Evolutionary conservation across 139 green algal genomes (phyloP).

Genomic region (Chlamydomonas sp.): DNA sequence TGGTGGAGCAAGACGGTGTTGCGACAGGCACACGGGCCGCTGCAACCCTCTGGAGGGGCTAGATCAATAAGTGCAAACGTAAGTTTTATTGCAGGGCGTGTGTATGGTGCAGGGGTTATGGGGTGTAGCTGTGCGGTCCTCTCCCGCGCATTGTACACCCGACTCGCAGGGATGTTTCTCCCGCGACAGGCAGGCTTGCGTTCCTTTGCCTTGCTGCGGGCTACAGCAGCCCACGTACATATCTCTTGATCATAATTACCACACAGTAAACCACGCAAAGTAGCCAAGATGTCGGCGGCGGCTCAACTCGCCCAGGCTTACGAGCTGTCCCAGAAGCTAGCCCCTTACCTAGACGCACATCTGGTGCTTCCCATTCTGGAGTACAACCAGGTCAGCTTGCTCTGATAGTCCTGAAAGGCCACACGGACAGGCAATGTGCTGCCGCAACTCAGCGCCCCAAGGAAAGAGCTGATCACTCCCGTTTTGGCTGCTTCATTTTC

Average conservation of each 20-base stretch:
- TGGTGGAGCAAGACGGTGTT: too few relatives aligned
- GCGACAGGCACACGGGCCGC: too few relatives aligned
- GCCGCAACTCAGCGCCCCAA: too few relatives aligned
- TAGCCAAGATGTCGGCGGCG: conserved; percentile 17
- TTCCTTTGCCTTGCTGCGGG: not conserved
- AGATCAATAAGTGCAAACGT: too few relatives aligned
- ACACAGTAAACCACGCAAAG: not conserved
- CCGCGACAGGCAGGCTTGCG: not conserved
- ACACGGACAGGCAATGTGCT: conserved; percentile 76
- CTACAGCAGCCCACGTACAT: too few relatives aligned
- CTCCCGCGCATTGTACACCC: too few relatives aligned
- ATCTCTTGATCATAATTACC: too few relatives aligned
- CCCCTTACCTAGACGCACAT: conserved; percentile 25
- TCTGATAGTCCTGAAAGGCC: conserved; percentile 76
- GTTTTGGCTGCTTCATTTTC: conserved; percentile 88
- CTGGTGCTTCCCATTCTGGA: conserved; percentile 22
- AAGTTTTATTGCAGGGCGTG: too few relatives aligned
- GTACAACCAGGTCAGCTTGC: conserved; percentile 62
- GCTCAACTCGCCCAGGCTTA: not conserved
- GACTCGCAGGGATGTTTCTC: too few relatives aligned
- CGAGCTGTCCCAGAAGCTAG: conserved; percentile 27
- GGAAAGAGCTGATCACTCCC: conserved; percentile 90
- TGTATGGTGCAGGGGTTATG: too few relatives aligned
- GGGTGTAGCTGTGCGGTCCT: too few relatives aligned
- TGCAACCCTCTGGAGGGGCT: too few relatives aligned